Base-by-base conservation (phyloP, 2,329 filamentous ascomycete genomes). In the Fusarium transvaalense region DNA sequence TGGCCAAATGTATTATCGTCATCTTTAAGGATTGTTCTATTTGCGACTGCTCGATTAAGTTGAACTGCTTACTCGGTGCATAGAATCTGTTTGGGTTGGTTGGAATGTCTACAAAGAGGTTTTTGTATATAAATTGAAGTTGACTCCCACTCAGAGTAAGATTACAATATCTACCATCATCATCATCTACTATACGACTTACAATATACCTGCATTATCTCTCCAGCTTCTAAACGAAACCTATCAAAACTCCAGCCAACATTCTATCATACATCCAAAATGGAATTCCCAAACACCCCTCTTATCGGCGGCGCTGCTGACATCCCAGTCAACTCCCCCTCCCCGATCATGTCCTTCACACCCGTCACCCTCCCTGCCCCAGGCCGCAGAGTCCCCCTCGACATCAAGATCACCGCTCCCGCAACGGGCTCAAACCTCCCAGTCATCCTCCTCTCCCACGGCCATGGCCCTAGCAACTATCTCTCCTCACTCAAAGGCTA, bases 391-490 rank as follows among this genome's bases (percentile, higher is more conserved):
- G 71, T 72, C 5, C 69, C 74, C 47, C 56, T 76, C 3, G 64
- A 74, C 8, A 35, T 76, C n/a, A 72, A 74, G 2, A 59, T 75
- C 17, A 71, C 74, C 0, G 69, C 56, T 0, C 73, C 72, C 0
- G 17, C 57, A 2, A 65, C 41, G 0, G 72, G 73, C 1, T 27
- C 65, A 0, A 41, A 38, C 0, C 71, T 76, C 0, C 74, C 75
- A 0, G 70, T 76, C 6, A 67, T 76, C 9, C 37, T 76, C 2
- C 58, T 76, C 1, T 74, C 74, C 9, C 75, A 76, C 7, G 75
- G 75, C 6, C 72, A 74, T 14, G 75, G 75, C 4, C 64, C 42
- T 2, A 75, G 68, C 58, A 73, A 74, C 47, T 76, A 67, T 23
- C 64, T 76, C 14, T 74, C 73, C 1, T 75, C 73, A 0, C 64